A percentile compares a stretch with the other conserved stretches of the same genome.
Evolutionary conservation across 164 flowering plant genomes (phyloP).

Genomic region (Kalanchoe fedtschenkoi): DNA sequence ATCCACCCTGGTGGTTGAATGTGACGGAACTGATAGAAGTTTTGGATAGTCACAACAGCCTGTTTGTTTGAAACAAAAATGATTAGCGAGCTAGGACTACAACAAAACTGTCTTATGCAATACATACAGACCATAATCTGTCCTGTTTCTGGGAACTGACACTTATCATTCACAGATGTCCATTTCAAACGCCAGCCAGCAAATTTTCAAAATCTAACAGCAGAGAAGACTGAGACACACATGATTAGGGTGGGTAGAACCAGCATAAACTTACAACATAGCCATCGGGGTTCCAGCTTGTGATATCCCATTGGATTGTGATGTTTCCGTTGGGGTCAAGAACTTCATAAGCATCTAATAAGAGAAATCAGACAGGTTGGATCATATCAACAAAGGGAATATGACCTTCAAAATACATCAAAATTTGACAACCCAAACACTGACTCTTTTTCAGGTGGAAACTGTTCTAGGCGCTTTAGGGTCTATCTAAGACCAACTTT

Average conservation of each 20-base stretch:
- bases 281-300: neutral
- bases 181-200: neutral
- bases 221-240: neutral
- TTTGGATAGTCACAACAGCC: slow-evolving; percentile 48
- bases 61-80: slow-evolving; percentile 8
- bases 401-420: no score
- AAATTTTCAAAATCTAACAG: neutral
- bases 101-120: neutral
- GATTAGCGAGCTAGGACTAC: neutral
- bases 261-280: neutral
- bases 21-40: slow-evolving; percentile 54
- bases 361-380: neutral
- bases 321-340: neutral
- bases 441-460: no score
- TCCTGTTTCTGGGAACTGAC: neutral
- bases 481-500: no score
- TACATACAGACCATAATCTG: neutral
- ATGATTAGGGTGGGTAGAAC: neutral
- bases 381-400: no score
- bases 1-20: slow-evolving; percentile 70
- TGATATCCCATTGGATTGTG: slow-evolving; percentile 4
- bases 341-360: neutral
- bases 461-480: no score
- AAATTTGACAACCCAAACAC: no score
- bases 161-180: neutral